phyloP scores from a whole-genome alignment of 1,139 yeast genomes.

The Pichia norvegensis region DNA sequence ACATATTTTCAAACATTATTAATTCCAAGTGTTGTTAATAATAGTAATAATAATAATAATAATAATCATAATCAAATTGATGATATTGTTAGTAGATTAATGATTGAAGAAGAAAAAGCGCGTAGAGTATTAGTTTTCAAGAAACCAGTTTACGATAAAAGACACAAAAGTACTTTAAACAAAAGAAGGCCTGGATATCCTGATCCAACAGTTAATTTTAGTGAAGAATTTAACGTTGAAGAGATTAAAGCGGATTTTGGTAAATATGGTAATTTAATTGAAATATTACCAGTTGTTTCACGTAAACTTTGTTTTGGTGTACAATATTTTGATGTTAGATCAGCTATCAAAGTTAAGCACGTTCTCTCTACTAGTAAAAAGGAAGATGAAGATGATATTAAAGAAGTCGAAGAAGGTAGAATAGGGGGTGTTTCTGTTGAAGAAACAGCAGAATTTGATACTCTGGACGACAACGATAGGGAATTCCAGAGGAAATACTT shows the following conservation, averaged over 20 bases:
- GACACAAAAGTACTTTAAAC: conserved; percentile 1
- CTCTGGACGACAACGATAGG: conserved; percentile 1
- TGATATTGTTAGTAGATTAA: conserved; percentile 8
- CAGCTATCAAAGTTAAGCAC: conserved; percentile 59
- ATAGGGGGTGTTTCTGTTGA: not conserved
- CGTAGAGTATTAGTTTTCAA: conserved; percentile 27
- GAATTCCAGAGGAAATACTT: conserved; percentile 41
- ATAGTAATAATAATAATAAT: conserved; percentile 1
- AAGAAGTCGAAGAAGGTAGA: not conserved
- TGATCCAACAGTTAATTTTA: conserved; percentile 29
- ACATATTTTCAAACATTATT: conserved; percentile 32
- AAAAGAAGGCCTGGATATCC: conserved; percentile 22
- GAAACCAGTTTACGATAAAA: conserved; percentile 21
- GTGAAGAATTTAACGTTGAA: conserved; percentile 30
- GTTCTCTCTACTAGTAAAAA: conserved; percentile 24
- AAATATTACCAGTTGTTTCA: conserved; percentile 60
- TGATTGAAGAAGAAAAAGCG: conserved; percentile 23
- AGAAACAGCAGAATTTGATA: not conserved
- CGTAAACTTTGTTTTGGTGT: conserved; percentile 54
- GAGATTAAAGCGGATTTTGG: conserved; percentile 45
- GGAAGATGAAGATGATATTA: not conserved
- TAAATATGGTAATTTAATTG: conserved; percentile 54
- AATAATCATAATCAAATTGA: conserved; percentile 1
- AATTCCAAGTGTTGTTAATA: conserved; percentile 15
- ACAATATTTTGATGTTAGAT: conserved; percentile 52